These are phyloP conservation scores for Saprolegnia parasitica DNA, from an alignment of 352 stramenopile genomes.

Conservation along the genomic window DNA sequence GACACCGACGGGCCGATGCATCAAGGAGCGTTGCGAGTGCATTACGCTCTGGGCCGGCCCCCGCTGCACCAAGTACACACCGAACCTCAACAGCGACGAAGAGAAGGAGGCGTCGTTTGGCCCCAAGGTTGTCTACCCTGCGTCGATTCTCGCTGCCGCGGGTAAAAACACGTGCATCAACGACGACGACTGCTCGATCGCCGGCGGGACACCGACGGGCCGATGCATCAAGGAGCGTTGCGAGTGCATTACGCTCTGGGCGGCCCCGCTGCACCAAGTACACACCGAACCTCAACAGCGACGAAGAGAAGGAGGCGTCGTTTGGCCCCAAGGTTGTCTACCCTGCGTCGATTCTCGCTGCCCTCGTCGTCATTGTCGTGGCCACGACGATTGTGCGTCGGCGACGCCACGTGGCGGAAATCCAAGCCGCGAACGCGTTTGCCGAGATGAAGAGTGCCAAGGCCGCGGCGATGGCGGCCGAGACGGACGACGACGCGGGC, in stretches of 20 bases:
- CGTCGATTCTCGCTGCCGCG: not conserved
- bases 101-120: not conserved
- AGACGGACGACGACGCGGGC: not conserved
- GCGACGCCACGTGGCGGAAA: not conserved
- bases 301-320: not conserved
- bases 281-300: constrained; percentile 4
- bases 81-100: constrained; percentile 1
- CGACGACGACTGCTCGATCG: constrained; percentile 45
- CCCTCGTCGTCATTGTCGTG: not conserved
- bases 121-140: constrained; percentile 5
- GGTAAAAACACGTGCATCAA: constrained; percentile 42
- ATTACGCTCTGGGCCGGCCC: constrained; percentile 31
- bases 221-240: constrained; percentile 47
- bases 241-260: constrained; percentile 38
- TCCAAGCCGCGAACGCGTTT: not conserved
- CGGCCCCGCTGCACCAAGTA: constrained; percentile 26
- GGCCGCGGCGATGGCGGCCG: not conserved
- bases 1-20: constrained; percentile 39
- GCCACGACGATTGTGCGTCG: constrained; percentile 3
- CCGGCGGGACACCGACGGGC: constrained; percentile 32
- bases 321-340: constrained; percentile 22
- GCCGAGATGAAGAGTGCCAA: constrained; percentile 6
- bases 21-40: constrained; percentile 46
- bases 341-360: not conserved
- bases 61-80: constrained; percentile 23